These are phyloP conservation scores for Monosporozyma solicola DNA, from an alignment of 805 yeast species.

Conservation along the genomic window DNA sequence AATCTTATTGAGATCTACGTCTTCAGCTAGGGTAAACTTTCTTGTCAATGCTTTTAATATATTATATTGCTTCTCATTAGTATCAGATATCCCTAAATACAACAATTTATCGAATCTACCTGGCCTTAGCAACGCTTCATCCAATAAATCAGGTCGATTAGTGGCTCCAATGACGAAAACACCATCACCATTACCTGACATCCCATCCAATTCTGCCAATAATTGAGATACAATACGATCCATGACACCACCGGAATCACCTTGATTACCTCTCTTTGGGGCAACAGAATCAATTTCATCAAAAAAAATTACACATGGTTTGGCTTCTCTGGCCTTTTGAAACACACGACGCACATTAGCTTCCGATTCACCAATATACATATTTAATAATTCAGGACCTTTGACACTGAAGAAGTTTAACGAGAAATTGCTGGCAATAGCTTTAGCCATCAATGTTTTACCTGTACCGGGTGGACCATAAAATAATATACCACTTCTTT, in stretches of 20 bases:
- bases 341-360: slow-evolving; percentile 93
- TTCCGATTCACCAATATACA: slow-evolving; percentile 98
- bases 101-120: slow-evolving; percentile 94
- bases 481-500: slow-evolving; percentile 86
- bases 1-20: slow-evolving; percentile 48
- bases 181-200: slow-evolving; percentile 76
- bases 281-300: slow-evolving; percentile 98
- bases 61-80: slow-evolving; percentile 78
- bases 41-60: slow-evolving; percentile 83
- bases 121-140: slow-evolving; percentile 88
- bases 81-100: slow-evolving; percentile 86
- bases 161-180: slow-evolving; percentile 99
- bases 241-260: slow-evolving; percentile 99
- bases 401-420: slow-evolving; percentile 92
- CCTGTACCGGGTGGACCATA: slow-evolving; percentile 99
- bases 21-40: slow-evolving; percentile 55
- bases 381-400: slow-evolving; percentile 92
- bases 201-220: slow-evolving; percentile 91
- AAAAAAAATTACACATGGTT: slow-evolving; percentile 94
- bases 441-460: slow-evolving; percentile 89
- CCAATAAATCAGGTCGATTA: slow-evolving; percentile 88
- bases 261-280: slow-evolving; percentile 96
- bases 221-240: slow-evolving; percentile 95
- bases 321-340: slow-evolving; percentile 91
- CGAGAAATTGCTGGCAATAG: slow-evolving; percentile 92